Base-by-base conservation (phyloP, 768 basidiomycete genomes). In the Russula virescens region DNA sequence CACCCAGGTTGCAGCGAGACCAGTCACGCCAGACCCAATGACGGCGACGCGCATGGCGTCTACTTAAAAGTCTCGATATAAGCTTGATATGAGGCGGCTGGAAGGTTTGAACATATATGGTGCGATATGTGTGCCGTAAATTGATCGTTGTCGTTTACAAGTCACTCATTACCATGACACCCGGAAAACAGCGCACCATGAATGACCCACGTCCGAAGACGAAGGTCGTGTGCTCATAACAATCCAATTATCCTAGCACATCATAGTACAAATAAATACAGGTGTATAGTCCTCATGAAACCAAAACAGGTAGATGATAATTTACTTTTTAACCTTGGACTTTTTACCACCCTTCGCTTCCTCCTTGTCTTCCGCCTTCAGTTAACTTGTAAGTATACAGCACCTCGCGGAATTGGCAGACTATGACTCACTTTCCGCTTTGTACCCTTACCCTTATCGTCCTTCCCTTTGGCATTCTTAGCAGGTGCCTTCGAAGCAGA, bases 1-100 rank as follows among this genome's bases (percentile, higher is more conserved):
- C 59, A 85, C 87, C 88, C 89, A 91, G 11, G 86, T 84, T 16
- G 88, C 86, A 21, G 79, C 85, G 3, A 92, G 79, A n/a, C 89
- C 89, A 38, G 87, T 84, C n/a, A 88, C 83, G 9, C 89, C 89
- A 48, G 87, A 85, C 5, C 88, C 90, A 21, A 91, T 81, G 31
- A 91, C 84, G 3, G 88, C 89, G 49, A 91, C 76, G 68, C 78
- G 85, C 82, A 84, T 83, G 18, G 23, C 38, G 26, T n/a, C n/a
- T n/a, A n/a, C n/a, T n/a, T 18, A 0, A 1, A 46, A 46, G 2
- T 38, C 31, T 31, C 8, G 31, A 31, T 31, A 31, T 3, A 8
- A 31, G n/a, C n/a, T 8, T 31, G 8, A 31, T 31, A 31, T 31
- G 31, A 31, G 3, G 31, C 8, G n/a, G n/a, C n/a, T n/a, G n/a